A percentile compares a stretch with the other conserved stretches of the same genome.
These are phyloP conservation scores for Lentinula aciculospora DNA, from an alignment of 768 basidiomycete species.

Conservation along the genomic window DNA sequence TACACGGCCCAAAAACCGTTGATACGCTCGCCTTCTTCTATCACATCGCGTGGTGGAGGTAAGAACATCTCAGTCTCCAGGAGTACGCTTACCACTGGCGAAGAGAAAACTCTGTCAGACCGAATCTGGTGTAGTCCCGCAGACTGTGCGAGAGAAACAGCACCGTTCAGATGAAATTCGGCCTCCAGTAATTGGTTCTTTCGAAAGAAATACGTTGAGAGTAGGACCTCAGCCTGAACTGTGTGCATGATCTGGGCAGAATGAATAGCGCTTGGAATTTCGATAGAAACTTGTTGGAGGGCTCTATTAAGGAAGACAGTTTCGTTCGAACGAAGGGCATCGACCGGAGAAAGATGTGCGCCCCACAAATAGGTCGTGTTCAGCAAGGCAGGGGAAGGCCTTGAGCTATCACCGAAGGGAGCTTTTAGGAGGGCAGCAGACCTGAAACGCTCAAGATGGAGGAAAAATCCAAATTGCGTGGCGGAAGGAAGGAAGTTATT, in stretches of 20 bases:
- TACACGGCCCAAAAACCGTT: slow-evolving; percentile 17
- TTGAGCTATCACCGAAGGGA: slow-evolving; percentile 21
- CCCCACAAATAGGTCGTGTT: slow-evolving; percentile 25
- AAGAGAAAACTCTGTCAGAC: background rate
- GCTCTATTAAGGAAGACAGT: slow-evolving; percentile 26
- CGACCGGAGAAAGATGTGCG: slow-evolving; percentile 16
- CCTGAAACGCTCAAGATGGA: slow-evolving; percentile 29
- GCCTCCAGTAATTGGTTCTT: slow-evolving; percentile 35
- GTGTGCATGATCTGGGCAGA: slow-evolving; percentile 22
- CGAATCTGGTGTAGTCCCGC: slow-evolving; percentile 19
- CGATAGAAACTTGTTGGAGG: slow-evolving; percentile 23
- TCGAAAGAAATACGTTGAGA: slow-evolving; percentile 36
- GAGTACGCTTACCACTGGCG: background rate
- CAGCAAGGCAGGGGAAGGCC: slow-evolving; percentile 18
- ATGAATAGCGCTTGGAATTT: slow-evolving; percentile 14
- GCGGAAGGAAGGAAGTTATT: slow-evolving; percentile 30
- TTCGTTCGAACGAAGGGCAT: slow-evolving; percentile 15
- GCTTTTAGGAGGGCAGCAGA: slow-evolving; percentile 25
- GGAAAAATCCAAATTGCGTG: slow-evolving; percentile 37
- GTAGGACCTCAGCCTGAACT: slow-evolving; percentile 32
- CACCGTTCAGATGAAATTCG: slow-evolving; percentile 30
- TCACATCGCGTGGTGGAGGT: slow-evolving; percentile 10
- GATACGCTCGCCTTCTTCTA: slow-evolving; percentile 18
- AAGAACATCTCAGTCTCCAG: slow-evolving; percentile 6
- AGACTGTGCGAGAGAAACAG: slow-evolving; percentile 22